Evolutionary conservation across 2,329 filamentous ascomycete species (phyloP).

Genomic region (Nemania bipapillata): DNA sequence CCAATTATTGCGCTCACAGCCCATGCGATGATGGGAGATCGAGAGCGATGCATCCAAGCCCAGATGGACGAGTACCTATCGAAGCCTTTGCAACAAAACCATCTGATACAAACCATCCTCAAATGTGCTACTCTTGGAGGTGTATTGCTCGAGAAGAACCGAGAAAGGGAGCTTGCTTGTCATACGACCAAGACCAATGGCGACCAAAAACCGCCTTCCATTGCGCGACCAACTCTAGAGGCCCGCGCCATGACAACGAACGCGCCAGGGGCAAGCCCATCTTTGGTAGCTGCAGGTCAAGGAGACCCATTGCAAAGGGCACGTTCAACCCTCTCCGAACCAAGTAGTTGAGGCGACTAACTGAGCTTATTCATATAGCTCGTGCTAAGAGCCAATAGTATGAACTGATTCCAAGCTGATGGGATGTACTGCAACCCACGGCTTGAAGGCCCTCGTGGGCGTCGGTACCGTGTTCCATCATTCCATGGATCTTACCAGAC

Average conservation of each 20-base stretch:
- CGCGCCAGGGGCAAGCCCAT: constrained; percentile 70
- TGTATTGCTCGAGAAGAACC: constrained; percentile 80
- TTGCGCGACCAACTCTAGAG: constrained; percentile 53
- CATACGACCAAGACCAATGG: constrained; percentile 61
- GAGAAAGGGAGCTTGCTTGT: constrained; percentile 68
- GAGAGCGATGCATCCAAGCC: constrained; percentile 97
- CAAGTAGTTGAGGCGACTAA: constrained; percentile 48
- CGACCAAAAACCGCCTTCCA: constrained; percentile 51
- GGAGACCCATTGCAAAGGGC: constrained; percentile 67
- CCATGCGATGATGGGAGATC: constrained; percentile 97
- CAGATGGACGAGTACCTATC: constrained; percentile 99
- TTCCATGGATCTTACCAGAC: constrained; percentile 32
- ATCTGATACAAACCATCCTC: constrained; percentile 96
- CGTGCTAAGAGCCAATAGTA: constrained; percentile 50
- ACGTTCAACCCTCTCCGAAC: constrained; percentile 62
- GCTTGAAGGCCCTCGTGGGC: constrained; percentile 6
- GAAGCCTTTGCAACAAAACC: constrained; percentile 95
- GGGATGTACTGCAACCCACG: constrained; percentile 3
- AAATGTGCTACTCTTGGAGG: constrained; percentile 94
- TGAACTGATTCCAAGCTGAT: constrained; percentile 41
- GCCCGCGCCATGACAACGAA: constrained; percentile 75
- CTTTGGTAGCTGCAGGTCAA: constrained; percentile 68
- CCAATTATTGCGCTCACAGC: constrained; percentile 97
- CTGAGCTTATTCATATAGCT: constrained; percentile 45
- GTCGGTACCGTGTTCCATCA: constrained; percentile 17